These are phyloP conservation scores for Plenodomus biglobosus DNA, from an alignment of 2,329 filamentous ascomycete genomes.

Conservation along the genomic window DNA sequence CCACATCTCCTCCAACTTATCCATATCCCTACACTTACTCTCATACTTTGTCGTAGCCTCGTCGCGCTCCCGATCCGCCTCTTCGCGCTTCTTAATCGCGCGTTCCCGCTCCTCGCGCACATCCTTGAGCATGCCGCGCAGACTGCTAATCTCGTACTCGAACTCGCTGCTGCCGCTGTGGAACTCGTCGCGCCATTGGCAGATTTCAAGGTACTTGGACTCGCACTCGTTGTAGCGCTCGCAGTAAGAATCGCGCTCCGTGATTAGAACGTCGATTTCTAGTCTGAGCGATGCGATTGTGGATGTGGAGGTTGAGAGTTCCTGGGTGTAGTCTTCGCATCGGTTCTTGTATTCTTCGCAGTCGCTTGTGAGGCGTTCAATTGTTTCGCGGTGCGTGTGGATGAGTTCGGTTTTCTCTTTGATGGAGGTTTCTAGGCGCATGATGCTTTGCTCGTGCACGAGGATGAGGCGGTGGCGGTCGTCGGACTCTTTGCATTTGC, in stretches of 20 bases:
- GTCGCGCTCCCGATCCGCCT: conserved; percentile 9
- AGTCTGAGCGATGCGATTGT: conserved; percentile 1
- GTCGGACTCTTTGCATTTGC: conserved; percentile 5
- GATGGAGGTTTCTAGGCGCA: conserved; percentile 3
- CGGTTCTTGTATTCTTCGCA: conserved; percentile 1
- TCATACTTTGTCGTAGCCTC: conserved; percentile 4
- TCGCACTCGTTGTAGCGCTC: conserved; percentile 6
- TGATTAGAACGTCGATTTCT: conserved; percentile 3
- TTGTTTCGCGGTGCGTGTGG: conserved; percentile 6
- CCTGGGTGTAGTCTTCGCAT: background rate
- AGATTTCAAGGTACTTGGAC: conserved; percentile 4
- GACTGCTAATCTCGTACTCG: conserved; percentile 5
- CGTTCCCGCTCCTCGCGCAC: conserved; percentile 7
- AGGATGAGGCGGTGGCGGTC: conserved; percentile 6
- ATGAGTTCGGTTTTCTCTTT: conserved; percentile 5
- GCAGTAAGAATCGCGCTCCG: conserved; percentile 2
- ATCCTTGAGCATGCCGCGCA: conserved; percentile 4
- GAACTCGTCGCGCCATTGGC: conserved; percentile 4
- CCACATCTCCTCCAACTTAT: conserved; percentile 4
- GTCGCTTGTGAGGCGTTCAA: conserved; percentile 5
- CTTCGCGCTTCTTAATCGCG: conserved; percentile 5
- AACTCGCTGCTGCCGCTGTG: conserved; percentile 2
- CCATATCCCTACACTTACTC: conserved; percentile 9
- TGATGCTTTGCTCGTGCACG: conserved; percentile 3
- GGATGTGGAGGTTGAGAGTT: background rate